Evolutionary conservation across 495 filamentous ascomycete species (phyloP), one percentile per base, ranked within the genome.

Genomic region (Hyaloscypha variabilis): DNA sequence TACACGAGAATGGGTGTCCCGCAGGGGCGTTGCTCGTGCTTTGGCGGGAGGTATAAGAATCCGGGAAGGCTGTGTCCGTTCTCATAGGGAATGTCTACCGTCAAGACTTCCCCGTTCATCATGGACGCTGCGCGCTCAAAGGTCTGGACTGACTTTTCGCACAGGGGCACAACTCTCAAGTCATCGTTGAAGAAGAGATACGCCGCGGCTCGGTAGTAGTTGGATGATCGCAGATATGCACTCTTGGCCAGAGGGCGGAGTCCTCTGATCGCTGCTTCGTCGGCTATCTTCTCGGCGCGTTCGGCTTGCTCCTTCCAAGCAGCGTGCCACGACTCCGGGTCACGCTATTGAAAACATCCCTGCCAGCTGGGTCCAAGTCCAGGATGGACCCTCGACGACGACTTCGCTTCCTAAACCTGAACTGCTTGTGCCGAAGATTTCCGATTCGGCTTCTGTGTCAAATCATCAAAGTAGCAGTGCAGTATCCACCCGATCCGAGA

Each of bases 1-100:
- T 71, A 59, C 11, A 87, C 8, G 1, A 85, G n/a, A 8, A 85
- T 52, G 0, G 84, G 82, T 0, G 68, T 71, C 59, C 77, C 77
- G 23, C 69, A 68, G 1, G 70, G 68, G 1, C 75, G 28, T 3
- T 72, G 68, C 24, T 39, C 58, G 23, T 26, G 14, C 0, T 64
- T 2, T 0, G 50, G 46, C 0, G 81, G 81, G 13, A 82, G 69
- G 66, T 76, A 81, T 2, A 85, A 73, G 28, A 77, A 80, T 1
- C 67, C 81, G 0, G 79, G 77, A 6, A 84, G 56, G 14, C 26
- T 36, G 13, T 60, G 58, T 0, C 65, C 58, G 8, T 71, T 64
- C 17, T 78, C 68, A 62, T 77, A 84, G 1, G 81, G 81, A 19
- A 83, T 81, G 1, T 79, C 58, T 2, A 65, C 36, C 1, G 36